phyloP scores from a whole-genome alignment of 176 grass and related monocot species.

The Poa annua region DNA sequence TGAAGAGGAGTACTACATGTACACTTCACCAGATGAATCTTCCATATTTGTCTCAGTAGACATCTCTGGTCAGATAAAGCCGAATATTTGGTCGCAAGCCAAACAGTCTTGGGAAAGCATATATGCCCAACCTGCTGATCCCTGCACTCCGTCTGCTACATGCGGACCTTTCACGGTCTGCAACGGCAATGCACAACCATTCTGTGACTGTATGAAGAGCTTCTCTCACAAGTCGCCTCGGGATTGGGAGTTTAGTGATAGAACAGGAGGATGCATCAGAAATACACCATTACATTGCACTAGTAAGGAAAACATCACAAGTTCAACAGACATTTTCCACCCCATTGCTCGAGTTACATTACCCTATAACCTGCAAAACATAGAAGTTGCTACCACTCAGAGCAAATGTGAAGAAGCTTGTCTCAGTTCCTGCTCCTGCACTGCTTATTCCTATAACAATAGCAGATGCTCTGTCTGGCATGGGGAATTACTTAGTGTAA shows the following conservation, averaged over 20 bases:
- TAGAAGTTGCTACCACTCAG: constrained; percentile 2
- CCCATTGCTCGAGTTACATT: constrained; percentile 44
- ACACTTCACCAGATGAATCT: constrained; percentile 44
- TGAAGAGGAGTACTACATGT: constrained; percentile 51
- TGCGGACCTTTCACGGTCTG: constrained; percentile 69
- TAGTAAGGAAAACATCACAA: constrained; percentile 24
- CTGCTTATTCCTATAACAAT: constrained; percentile 23
- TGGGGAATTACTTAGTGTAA: constrained; percentile 54
- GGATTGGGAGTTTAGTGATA: constrained; percentile 53
- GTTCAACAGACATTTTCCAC: constrained; percentile 53
- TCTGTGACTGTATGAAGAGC: constrained; percentile 56
- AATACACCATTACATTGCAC: constrained; percentile 48
- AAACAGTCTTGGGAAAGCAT: constrained; percentile 42
- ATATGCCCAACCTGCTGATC: constrained; percentile 35
- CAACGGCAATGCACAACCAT: constrained; percentile 30
- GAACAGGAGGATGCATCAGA: constrained; percentile 58
- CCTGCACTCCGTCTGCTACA: constrained; percentile 46
- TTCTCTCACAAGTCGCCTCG: constrained; percentile 39
- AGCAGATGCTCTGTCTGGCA: constrained; percentile 14
- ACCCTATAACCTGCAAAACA: constrained; percentile 39
- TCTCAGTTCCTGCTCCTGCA: constrained; percentile 2
- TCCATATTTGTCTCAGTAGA: constrained; percentile 37
- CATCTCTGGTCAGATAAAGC: constrained; percentile 50
- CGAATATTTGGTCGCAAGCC: constrained; percentile 40
- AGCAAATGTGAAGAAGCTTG: constrained; percentile 8